A percentile compares a stretch with the other conserved stretches of the same genome.
These are phyloP conservation scores for Paramecium biaurelia DNA, from an alignment of 73 alveolate species.

Conservation along the genomic window DNA sequence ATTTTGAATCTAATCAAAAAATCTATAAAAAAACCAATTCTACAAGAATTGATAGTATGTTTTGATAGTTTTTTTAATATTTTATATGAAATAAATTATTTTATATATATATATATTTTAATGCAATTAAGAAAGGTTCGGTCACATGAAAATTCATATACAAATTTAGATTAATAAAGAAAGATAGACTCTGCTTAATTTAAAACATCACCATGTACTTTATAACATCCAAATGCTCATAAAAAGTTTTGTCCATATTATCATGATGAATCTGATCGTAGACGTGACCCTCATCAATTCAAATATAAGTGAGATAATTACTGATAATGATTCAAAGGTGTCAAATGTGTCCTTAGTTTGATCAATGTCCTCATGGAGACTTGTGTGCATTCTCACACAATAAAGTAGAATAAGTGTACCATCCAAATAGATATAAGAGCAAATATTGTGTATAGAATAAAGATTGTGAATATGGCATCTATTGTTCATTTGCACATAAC, in stretches of 20 bases:
- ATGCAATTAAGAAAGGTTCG: neutral
- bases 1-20: too few species aligned
- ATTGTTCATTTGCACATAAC: conserved; percentile 79
- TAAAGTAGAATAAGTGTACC: conserved; percentile 76
- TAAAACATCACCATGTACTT: conserved; percentile 50
- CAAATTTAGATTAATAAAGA: neutral
- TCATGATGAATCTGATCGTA: conserved; percentile 74
- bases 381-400: conserved; percentile 72
- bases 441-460: conserved; percentile 72
- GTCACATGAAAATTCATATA: neutral
- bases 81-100: neutral
- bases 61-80: neutral
- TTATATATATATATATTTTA: neutral
- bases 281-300: conserved; percentile 71
- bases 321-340: conserved; percentile 46
- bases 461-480: conserved; percentile 76
- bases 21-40: too few species aligned
- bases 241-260: conserved; percentile 72
- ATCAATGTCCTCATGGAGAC: conserved; percentile 38
- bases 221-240: conserved; percentile 37
- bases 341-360: conserved; percentile 65
- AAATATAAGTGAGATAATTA: neutral
- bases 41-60: neutral
- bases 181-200: neutral
- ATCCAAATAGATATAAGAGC: conserved; percentile 76